Conservation (phyloP, 805 yeast genomes). For the Ogataea kodamae region DNA sequence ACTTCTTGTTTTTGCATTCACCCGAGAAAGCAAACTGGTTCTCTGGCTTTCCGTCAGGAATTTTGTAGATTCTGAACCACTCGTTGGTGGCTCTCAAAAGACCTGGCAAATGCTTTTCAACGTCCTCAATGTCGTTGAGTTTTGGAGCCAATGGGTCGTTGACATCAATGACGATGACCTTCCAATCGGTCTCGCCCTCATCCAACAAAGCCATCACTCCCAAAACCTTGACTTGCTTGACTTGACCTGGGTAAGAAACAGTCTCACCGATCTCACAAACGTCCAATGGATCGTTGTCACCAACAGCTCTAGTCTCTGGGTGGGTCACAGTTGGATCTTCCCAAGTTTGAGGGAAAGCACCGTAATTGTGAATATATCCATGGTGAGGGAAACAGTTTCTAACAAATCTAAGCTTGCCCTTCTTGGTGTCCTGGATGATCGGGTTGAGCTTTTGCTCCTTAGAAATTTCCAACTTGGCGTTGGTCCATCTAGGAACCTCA, state of each 20-base stretch:
- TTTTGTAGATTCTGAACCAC: slow-evolving; percentile 98
- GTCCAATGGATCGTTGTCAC: slow-evolving; percentile 86
- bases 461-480: slow-evolving; percentile 93
- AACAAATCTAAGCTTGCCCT: slow-evolving; percentile 93
- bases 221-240: slow-evolving; percentile 84
- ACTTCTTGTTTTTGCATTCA: slow-evolving; percentile 79
- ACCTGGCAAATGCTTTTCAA: slow-evolving; percentile 86
- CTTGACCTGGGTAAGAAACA: slow-evolving; percentile 64
- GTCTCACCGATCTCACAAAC: slow-evolving; percentile 78
- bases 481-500: slow-evolving; percentile 98
- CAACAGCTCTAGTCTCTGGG: slow-evolving; percentile 65
- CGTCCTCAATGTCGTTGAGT: slow-evolving; percentile 87
- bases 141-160: slow-evolving; percentile 87
- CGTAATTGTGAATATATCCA: slow-evolving; percentile 97
- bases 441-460: slow-evolving; percentile 86
- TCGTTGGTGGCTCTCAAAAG: slow-evolving; percentile 89
- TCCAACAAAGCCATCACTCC: slow-evolving; percentile 95
- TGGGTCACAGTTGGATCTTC: slow-evolving; percentile 65
- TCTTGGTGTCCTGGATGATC: slow-evolving; percentile 94
- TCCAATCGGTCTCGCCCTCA: slow-evolving; percentile 90
- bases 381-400: slow-evolving; percentile 98
- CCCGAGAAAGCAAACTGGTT: slow-evolving; percentile 97
- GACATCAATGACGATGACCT: slow-evolving; percentile 83
- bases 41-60: slow-evolving; percentile 97
- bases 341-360: slow-evolving; percentile 97